Percentiles rank a stretch among this genome's conserved stretches.
phyloP scores from a whole-genome alignment of 164 flowering plant species.

The Macadamia integrifolia region DNA sequence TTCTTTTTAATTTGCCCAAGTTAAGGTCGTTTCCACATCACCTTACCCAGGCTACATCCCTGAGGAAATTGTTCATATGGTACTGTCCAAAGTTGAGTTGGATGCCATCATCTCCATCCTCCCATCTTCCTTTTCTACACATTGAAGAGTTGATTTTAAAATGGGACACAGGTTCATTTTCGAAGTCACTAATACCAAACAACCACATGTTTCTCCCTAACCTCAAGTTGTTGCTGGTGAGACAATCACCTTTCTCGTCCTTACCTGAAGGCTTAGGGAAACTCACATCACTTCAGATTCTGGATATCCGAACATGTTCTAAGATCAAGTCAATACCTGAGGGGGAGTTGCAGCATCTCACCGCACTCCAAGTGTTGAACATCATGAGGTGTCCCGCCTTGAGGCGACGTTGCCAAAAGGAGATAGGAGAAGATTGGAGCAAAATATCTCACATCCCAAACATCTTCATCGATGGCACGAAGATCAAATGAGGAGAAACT shows the following conservation, averaged over 20 bases:
- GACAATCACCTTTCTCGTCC: neutral
- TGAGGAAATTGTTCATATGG: too few relatives aligned
- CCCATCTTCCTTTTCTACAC: neutral
- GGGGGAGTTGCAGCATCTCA: too few relatives aligned
- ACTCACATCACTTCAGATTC: neutral
- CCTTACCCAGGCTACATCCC: neutral
- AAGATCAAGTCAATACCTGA: too few relatives aligned
- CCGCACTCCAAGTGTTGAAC: too few relatives aligned
- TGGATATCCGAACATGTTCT: neutral
- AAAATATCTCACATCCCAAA: neutral
- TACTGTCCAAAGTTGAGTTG: too few relatives aligned
- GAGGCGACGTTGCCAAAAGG: neutral
- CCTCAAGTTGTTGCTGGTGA: too few relatives aligned
- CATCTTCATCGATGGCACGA: neutral
- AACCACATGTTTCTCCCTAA: too few relatives aligned
- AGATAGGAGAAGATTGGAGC: constrained; percentile 3
- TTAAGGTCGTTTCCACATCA: neutral
- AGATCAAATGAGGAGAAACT: too few relatives aligned
- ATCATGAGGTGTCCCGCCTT: too few relatives aligned
- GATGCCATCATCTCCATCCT: too few relatives aligned
- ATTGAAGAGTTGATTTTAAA: neutral
- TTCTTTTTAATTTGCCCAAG: neutral
- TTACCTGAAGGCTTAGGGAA: too few relatives aligned
- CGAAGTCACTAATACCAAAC: neutral
- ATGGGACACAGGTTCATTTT: neutral